Base-by-base conservation (phyloP, 805 yeast genomes). In the Nakazawaea molendinolei region DNA sequence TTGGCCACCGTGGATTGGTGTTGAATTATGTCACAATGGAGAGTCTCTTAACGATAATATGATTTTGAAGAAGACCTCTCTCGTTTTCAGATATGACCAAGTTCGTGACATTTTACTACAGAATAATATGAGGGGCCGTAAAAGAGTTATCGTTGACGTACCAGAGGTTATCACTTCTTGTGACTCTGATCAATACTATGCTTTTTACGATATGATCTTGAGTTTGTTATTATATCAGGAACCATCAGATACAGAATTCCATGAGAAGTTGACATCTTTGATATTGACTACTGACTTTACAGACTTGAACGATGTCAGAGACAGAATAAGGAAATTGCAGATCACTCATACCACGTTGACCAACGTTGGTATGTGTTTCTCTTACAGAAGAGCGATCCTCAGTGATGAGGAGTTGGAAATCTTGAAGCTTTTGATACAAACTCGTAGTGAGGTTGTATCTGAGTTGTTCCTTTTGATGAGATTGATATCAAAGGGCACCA, bases 1-100 rank as follows among this genome's bases (percentile, higher is more conserved):
- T 14, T 89, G 96, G 97, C 96, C 96, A 3, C 94, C 95, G 0
- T 89, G 95, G 86, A 55, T 87, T 23, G 86, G 89, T 2, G 53
- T 74, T 32, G 95, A 86, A 48, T 63, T 79, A 16, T 75, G 84
- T 43, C 70, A 74, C 43, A 76, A 77, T 34, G 64, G 72, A 14
- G 63, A 68, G 0, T 48, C 67, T 2, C 56, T 75, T 41, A 50
- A 59, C 8, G 63, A 69, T 9, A 69, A 71, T 38, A 64, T 77
- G 33, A 60, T 89, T 25, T 67, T 86, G 18, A 73, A 79, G 22
- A 70, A 78, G 41, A 73, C 85, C 3, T 73, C 89, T 0, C 63
- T 77, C 17, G 69, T 76, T 51, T 51, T 83, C 15, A 65, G 80
- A 1, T 78, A 68, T 45, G 85, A 81, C 45, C 65, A 65, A 41